Evolutionary conservation across 805 yeast species (phyloP), one percentile per base, ranked within the genome.

Genomic region (Candida piceae): DNA sequence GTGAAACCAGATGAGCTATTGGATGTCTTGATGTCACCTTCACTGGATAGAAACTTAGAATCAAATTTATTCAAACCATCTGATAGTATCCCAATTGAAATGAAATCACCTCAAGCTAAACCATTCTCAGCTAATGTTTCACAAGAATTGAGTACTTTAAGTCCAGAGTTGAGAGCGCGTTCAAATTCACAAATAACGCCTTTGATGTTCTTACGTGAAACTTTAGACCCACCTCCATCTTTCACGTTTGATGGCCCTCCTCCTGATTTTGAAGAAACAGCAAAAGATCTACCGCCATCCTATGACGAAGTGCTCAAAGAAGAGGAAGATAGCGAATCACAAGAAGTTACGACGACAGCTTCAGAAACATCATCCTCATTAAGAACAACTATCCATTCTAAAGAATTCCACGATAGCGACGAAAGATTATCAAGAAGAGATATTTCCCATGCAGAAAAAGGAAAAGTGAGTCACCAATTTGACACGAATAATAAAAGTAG

Each of bases 81-180:
- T 23, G 67, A 62, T 1, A 55, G 55, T 13, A 53, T 69, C 16
- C 70, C 69, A 5, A 54, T 66, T 4, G 74, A 65, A 35, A 47
- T 78, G 35, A 62, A 70, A 21, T 78, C 85, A 1, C 83, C 84
- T 1, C 88, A 78, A 42, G 87, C 85, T 4, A 52, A 70, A 31
- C 86, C 86, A 3, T 60, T 66, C 17, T 74, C 82, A 1, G 78
- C 80, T 6, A 39, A 51, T 8, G 46, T 50, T 4, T 53, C 62
- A 1, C 65, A 66, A 2, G 53, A 55, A 30, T 39, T 59, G 32
- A 45, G 45, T 35, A 55, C 61, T 2, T 35, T 56, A 9, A 50
- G 50, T 20, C 61, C 62, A 3, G 60, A 55, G 30, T 36, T 51
- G 20, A 42, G 57, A 25, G 41, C 45, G 0, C 40, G 33, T n/a